A percentile compares a stretch with the other conserved stretches of the same genome.
These are phyloP conservation scores for Quercus cerris DNA, from an alignment of 306 rosid genomes.

Conservation along the genomic window DNA sequence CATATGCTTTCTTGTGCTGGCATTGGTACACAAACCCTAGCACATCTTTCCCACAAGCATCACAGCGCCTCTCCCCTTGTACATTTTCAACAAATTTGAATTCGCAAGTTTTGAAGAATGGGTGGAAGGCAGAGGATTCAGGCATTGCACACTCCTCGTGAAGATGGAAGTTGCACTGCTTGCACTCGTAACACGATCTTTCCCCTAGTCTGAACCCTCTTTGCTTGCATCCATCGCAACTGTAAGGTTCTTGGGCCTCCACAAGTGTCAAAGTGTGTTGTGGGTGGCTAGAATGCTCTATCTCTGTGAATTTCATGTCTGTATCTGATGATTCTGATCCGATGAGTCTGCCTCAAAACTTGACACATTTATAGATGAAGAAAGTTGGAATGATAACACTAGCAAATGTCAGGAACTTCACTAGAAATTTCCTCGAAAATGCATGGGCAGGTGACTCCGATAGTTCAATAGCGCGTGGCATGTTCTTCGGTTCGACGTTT, in stretches of 20 bases:
- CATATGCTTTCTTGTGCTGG: background rate
- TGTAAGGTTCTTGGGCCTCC: conserved; percentile 27
- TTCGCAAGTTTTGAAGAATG: background rate
- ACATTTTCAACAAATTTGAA: conserved; percentile 18
- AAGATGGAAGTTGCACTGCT: conserved; percentile 28
- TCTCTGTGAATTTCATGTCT: background rate
- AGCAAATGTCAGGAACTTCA: too few relatives aligned
- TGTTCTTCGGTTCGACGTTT: too few relatives aligned
- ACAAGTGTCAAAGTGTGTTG: conserved; percentile 11
- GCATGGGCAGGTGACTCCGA: too few relatives aligned
- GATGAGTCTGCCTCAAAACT: too few relatives aligned
- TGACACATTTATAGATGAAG: too few relatives aligned
- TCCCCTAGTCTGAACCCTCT: conserved; percentile 22
- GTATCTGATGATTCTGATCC: background rate
- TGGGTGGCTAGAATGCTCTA: conserved; percentile 26
- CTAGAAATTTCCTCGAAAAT: too few relatives aligned
- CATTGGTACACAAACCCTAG: conserved; percentile 41
- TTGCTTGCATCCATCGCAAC: conserved; percentile 42
- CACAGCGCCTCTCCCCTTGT: conserved; percentile 17
- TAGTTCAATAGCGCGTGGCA: too few relatives aligned
- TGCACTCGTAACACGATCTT: conserved; percentile 24
- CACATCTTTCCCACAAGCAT: conserved; percentile 51
- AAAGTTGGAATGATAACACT: too few relatives aligned
- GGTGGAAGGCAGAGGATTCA: conserved; percentile 12
- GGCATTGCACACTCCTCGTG: conserved; percentile 38